Base-by-base conservation (phyloP, 164 flowering plant species). In the Kingdonia uniflora region DNA sequence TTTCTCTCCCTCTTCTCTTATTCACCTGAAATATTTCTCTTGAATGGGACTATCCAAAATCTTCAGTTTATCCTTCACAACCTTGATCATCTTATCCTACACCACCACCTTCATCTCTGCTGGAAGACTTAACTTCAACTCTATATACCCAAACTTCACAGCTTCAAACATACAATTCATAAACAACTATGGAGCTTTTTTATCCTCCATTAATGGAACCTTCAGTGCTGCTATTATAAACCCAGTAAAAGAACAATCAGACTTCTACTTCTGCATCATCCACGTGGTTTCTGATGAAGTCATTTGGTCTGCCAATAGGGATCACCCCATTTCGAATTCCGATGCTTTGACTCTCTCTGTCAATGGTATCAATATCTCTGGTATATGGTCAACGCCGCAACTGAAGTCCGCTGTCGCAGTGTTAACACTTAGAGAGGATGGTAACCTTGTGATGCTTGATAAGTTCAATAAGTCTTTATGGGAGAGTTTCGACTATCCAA, bases 231-330 rank as follows among this genome's bases (percentile, higher is more conserved):
- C 84, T 38, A 74, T 90, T 40, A 59, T 58, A 69, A 81, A 75
- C 54, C 89, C 43, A 0, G 29, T 53, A 2, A 61, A 65, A 26
- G 63, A 58, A 33, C 15, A 19, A 39, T 63, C 57, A 19, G n/a
- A 64, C 39, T 82, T 71, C 78, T 82, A 84, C 72, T 61, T 90
- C 43, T 80, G 79, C 56, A 66, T 90, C 56, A 57, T 78, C 47
- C 94, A 90, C 58, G 74, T 48, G 11, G 62, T 51, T 1, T 87
- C 97, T 29, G 61, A 73, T 61, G 41, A 71, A n/a, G 47, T 84
- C 60, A 72, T 76, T 55, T 90, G 97, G 95, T 71, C 95, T 2
- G 95, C 95, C 20, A 87, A 84, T 55, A 77, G 80, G 1, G 71
- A 78, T 54, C 29, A 71, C 19, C 80, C 94, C 1, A 63, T 84